These are phyloP conservation scores for Dothiorella sarmentorum DNA, from an alignment of 2,329 filamentous ascomycete genomes.

Conservation along the genomic window DNA sequence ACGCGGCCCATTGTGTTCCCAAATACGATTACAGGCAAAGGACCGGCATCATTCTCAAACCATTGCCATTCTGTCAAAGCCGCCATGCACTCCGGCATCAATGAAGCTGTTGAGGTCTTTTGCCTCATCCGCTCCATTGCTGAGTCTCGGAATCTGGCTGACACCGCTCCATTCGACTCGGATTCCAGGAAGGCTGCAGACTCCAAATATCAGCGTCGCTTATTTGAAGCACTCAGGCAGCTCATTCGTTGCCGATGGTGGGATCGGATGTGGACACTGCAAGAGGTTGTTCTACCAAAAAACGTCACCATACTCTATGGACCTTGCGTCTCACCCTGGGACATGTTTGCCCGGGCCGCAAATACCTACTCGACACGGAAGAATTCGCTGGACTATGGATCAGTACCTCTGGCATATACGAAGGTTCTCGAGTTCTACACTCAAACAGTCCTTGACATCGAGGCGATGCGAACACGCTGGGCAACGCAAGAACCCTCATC, in stretches of 20 bases:
- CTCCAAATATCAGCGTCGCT: not conserved
- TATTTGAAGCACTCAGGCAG: constrained; percentile 20
- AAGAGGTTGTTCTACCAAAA: constrained; percentile 21
- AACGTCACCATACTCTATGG: constrained; percentile 19
- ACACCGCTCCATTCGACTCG: not conserved
- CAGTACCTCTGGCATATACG: not conserved
- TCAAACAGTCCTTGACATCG: not conserved
- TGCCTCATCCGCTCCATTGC: not conserved
- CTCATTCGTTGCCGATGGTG: constrained; percentile 23
- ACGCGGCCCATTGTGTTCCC: too few relatives aligned
- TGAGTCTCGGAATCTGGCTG: not conserved
- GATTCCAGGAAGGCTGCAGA: not conserved
- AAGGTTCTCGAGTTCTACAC: not conserved
- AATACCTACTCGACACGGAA: constrained; percentile 9
- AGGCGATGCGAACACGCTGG: not conserved
- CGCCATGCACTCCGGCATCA: too few relatives aligned
- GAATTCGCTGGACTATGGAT: not conserved
- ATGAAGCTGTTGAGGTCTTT: not conserved
- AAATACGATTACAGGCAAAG: not conserved
- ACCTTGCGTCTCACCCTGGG: constrained; percentile 20
- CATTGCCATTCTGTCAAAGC: too few relatives aligned
- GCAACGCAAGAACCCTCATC: not conserved
- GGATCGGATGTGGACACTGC: constrained; percentile 23
- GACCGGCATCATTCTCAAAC: not conserved
- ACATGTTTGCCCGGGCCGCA: constrained; percentile 19